These are phyloP conservation scores for Aspergillus ochraceoroseus DNA, from an alignment of 2,329 filamentous ascomycete genomes.

Conservation along the genomic window DNA sequence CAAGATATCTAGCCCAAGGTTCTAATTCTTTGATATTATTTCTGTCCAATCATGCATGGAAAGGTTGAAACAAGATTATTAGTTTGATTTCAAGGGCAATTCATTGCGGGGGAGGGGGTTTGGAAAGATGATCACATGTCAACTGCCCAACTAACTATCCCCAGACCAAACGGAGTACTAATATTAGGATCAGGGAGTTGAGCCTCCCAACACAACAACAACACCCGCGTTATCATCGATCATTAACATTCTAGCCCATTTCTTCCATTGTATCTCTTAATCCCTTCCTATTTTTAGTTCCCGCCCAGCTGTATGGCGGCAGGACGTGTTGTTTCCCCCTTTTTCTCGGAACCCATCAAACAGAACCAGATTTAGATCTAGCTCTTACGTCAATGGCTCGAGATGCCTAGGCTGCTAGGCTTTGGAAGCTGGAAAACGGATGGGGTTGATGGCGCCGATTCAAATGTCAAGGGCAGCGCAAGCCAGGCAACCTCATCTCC, in stretches of 20 bases:
- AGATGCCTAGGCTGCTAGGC: constrained; percentile 21
- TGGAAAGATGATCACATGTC: constrained; percentile 18
- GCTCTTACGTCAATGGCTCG: constrained; percentile 14
- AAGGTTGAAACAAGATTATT: not conserved
- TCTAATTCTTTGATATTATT: too few relatives aligned
- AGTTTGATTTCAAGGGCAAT: too few relatives aligned
- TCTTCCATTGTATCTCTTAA: not conserved
- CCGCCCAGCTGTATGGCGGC: too few relatives aligned
- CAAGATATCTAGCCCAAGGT: too few relatives aligned
- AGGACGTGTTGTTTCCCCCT: not conserved
- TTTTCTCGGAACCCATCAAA: not conserved
- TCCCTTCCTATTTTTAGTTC: too few relatives aligned
- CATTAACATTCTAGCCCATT: too few relatives aligned
- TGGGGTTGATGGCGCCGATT: constrained; percentile 8
- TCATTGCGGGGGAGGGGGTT: not conserved
- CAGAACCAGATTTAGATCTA: constrained; percentile 1
- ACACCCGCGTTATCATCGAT: too few relatives aligned
- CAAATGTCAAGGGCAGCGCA: constrained; percentile 11
- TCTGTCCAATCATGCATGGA: too few relatives aligned
- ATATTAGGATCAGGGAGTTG: too few relatives aligned
- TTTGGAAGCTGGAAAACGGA: constrained; percentile 14
- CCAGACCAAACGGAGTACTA: too few relatives aligned
- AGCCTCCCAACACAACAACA: too few relatives aligned
- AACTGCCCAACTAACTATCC: not conserved
- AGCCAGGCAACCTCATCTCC: constrained; percentile 28